Conservation (phyloP, 202 grass and related monocot species). For the Thinopyrum obtusiflorum region DNA sequence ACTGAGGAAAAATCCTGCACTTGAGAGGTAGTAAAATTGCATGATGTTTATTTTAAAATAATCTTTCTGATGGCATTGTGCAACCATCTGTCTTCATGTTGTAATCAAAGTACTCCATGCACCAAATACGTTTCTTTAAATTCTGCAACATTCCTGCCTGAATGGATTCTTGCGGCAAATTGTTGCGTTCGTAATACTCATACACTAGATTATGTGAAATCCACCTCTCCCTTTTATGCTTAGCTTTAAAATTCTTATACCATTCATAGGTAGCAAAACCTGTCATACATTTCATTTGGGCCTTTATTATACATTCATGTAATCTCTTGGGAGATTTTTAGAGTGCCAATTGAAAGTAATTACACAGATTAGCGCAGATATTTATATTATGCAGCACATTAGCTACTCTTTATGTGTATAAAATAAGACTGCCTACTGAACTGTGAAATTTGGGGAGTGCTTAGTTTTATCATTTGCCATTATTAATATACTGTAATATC, state of each 20-base stretch:
- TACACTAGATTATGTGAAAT: not conserved
- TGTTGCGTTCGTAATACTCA: not conserved
- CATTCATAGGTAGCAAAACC: not conserved
- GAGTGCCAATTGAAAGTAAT: not conserved
- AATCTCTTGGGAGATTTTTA: not conserved
- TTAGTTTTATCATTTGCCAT: constrained; percentile 9
- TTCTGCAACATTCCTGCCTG: not conserved
- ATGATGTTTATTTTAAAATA: constrained; percentile 31
- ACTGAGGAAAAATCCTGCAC: constrained; percentile 80
- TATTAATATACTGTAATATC: not conserved
- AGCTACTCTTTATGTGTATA: not conserved
- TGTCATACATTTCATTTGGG: not conserved
- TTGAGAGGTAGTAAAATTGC: constrained; percentile 65
- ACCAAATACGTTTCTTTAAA: not conserved
- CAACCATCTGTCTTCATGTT: not conserved
- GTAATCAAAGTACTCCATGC: not conserved
- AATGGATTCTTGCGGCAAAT: not conserved
- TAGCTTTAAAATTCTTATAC: constrained; percentile 1
- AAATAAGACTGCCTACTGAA: not conserved
- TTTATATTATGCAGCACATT: not conserved
- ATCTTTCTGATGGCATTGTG: not conserved
- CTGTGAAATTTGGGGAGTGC: constrained; percentile 1
- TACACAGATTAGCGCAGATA: not conserved
- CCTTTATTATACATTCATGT: constrained; percentile 5
- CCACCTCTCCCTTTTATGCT: not conserved